These are phyloP conservation scores for Aspergillus carlsbadensis DNA, from an alignment of 495 filamentous ascomycete genomes.

Conservation along the genomic window DNA sequence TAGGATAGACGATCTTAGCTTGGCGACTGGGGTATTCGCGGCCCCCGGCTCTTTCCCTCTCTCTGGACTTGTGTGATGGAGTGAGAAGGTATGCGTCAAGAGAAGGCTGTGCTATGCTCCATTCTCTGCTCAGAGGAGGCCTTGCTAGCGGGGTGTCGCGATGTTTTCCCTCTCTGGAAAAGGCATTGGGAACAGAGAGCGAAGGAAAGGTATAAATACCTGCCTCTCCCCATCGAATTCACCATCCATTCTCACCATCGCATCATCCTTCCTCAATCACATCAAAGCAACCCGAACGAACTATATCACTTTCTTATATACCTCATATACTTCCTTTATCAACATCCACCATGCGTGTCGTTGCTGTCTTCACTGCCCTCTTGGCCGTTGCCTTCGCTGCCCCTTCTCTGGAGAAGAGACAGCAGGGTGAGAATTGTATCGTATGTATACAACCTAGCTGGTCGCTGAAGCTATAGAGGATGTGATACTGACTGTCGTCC, in stretches of 20 bases:
- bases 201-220: constrained; percentile 4
- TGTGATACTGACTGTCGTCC: not conserved
- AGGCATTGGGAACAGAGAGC: too few relatives aligned
- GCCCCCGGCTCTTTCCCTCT: not conserved
- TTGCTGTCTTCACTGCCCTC: constrained; percentile 8
- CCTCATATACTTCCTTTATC: not conserved
- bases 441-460: too few relatives aligned
- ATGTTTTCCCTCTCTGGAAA: too few relatives aligned
- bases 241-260: constrained; percentile 1
- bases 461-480: too few relatives aligned
- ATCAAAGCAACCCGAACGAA: not conserved
- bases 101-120: too few relatives aligned
- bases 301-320: not conserved
- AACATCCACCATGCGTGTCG: constrained; percentile 11
- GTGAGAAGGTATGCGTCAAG: too few relatives aligned
- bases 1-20: too few relatives aligned
- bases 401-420: constrained; percentile 11
- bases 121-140: too few relatives aligned
- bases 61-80: too few relatives aligned
- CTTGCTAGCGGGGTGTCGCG: too few relatives aligned
- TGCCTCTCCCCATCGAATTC: not conserved
- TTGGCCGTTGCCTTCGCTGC: constrained; percentile 10
- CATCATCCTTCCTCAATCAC: not conserved
- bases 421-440: constrained; percentile 14
- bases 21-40: too few relatives aligned